Percentiles rank a stretch among this genome's conserved stretches.
Evolutionary conservation across 495 filamentous ascomycete genomes (phyloP).

Genomic region (Aspergillus wentii): DNA sequence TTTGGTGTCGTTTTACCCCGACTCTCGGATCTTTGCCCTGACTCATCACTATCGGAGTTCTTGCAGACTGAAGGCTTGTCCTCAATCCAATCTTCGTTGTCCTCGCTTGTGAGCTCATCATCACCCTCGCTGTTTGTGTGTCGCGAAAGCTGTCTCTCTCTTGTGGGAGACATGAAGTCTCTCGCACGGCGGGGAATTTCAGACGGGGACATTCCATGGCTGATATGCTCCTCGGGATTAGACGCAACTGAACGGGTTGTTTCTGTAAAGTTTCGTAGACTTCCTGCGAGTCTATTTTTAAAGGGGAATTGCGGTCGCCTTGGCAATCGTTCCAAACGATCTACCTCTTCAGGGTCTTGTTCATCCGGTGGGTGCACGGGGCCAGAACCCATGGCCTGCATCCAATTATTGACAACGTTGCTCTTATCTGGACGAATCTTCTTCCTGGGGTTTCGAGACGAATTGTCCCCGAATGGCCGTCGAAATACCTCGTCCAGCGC

Average conservation of each 20-base stretch:
- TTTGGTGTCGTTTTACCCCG: slow-evolving; percentile 29
- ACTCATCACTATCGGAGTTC: slow-evolving; percentile 22
- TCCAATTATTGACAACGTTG: slow-evolving; percentile 79
- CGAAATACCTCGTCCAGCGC: slow-evolving; percentile 93
- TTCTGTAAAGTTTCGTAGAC: slow-evolving; percentile 46
- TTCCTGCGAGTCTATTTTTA: slow-evolving; percentile 22
- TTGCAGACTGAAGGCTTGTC: slow-evolving; percentile 25
- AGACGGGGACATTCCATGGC: slow-evolving; percentile 23
- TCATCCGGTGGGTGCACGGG: slow-evolving; percentile 59
- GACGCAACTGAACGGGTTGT: slow-evolving; percentile 50
- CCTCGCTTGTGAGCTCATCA: slow-evolving; percentile 82
- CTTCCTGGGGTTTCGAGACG: slow-evolving; percentile 40
- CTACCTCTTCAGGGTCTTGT: slow-evolving; percentile 53
- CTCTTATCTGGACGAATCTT: slow-evolving; percentile 60
- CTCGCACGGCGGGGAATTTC: slow-evolving; percentile 23
- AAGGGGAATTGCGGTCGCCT: slow-evolving; percentile 25
- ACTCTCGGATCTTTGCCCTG: slow-evolving; percentile 7
- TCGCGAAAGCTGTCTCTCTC: slow-evolving; percentile 37
- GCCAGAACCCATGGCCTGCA: slow-evolving; percentile 67
- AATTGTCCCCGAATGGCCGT: slow-evolving; percentile 46
- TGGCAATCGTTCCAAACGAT: slow-evolving; percentile 48
- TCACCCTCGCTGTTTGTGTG: slow-evolving; percentile 81
- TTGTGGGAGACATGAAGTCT: slow-evolving; percentile 15
- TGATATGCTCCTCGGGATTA: slow-evolving; percentile 50
- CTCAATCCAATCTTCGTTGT: slow-evolving; percentile 51